Base-by-base conservation (phyloP, 2,329 filamentous ascomycete species). In the Talaromyces amestolkiae region DNA sequence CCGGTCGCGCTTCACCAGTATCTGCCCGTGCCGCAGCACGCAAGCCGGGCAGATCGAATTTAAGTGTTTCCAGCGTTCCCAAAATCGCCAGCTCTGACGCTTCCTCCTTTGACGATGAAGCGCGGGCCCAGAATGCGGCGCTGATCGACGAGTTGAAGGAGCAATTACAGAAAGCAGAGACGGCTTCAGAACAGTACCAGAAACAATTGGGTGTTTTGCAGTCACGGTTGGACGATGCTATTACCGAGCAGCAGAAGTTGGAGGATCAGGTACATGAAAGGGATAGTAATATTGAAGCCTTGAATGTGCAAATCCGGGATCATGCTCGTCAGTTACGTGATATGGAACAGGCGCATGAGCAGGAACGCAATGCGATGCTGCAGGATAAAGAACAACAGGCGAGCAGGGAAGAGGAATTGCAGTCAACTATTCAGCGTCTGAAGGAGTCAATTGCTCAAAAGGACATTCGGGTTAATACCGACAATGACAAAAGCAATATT, bases 311-410 rank as follows among this genome's bases (percentile, higher is more conserved):
- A 73, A 93, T 95, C 80, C 87, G 91, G 71, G 93, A 98, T 71
- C 85, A 89, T 64, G 87, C 89, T 35, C 87, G 93, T 69, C 90
- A 96, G 78, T 91, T 92, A 74, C 88, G 94, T 69, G 95, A 99
- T 77, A 89, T 97, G 81, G 93, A 97, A 78, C 88, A 89, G 69
- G 93, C 96, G 69, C 96, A 97, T 77, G 94, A 98, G 77, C 88
- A 91, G 53, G 95, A 99, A 79, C 87, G 92, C 68, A 91, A 89
- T 73, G 88, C 91, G 63, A 91, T 94, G 80, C 88, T 92, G 74
- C 92, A 93, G 79, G 94, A 98, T 77, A 95, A 96, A 81, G 93
- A 97, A 70, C 92, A 96, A 71, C 90, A 93, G 78, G 84, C 86
- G 63, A 90, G 89, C 71, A 86, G 89, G 65, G 93, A 97, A 75